These are phyloP conservation scores for Radiomyces spectabilis DNA, from an alignment of 192 early-diverging fungal genomes.

Conservation along the genomic window DNA sequence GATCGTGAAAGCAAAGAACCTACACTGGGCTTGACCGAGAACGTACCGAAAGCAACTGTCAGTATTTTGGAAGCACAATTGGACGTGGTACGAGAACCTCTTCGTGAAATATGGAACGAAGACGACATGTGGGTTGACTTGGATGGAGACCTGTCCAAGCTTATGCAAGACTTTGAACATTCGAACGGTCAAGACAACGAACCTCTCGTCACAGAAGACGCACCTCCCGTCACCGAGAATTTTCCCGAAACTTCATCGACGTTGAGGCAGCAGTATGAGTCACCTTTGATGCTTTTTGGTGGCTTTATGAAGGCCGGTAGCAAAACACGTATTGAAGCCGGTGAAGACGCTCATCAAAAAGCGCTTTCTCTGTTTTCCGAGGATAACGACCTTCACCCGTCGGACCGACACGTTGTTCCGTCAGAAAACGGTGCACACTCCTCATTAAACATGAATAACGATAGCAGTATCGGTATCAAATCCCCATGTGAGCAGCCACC, in stretches of 20 bases:
- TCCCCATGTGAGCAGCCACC: too few species aligned
- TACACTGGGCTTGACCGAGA: neutral
- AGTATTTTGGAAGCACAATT: neutral
- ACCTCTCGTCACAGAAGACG: too few species aligned
- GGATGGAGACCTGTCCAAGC: neutral
- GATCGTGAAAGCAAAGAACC: neutral
- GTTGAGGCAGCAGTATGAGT: neutral
- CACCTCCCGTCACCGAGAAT: neutral
- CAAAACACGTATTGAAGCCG: neutral
- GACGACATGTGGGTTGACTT: slow-evolving; percentile 1
- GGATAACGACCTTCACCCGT: neutral
- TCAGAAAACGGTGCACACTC: neutral
- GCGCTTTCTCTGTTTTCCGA: too few species aligned
- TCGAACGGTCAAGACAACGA: neutral
- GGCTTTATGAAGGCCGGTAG: neutral
- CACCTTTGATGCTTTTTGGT: neutral
- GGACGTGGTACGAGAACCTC: neutral
- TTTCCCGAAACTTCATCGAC: neutral
- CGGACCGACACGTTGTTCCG: neutral
- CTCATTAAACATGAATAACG: neutral
- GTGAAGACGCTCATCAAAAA: too few species aligned
- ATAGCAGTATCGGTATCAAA: neutral
- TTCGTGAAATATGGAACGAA: neutral
- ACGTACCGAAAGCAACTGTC: neutral
- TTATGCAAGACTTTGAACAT: neutral